Conservation (phyloP, 2,329 filamentous ascomycete species). For the Sclerotinia trifoliorum region DNA sequence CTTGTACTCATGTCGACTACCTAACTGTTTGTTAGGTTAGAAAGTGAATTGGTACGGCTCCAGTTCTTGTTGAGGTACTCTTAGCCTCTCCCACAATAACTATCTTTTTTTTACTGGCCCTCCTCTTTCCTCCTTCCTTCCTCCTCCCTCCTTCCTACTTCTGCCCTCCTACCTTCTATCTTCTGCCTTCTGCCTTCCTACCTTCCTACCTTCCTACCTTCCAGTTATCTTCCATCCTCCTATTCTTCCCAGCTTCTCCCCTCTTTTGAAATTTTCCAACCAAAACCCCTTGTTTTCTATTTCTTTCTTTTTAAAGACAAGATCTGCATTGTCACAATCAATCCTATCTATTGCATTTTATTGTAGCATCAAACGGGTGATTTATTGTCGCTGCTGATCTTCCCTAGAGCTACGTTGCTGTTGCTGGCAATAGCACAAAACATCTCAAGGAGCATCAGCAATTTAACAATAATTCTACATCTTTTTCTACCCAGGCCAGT, state of each 20-base stretch:
- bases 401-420: conserved; percentile 3
- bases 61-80: too few relatives aligned
- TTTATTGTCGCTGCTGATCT: conserved; percentile 6
- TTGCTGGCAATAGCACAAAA: conserved; percentile 1
- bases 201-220: neutral
- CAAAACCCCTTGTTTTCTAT: neutral
- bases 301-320: neutral
- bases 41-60: neutral
- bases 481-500: neutral
- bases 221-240: neutral
- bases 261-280: neutral
- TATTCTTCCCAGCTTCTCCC: neutral
- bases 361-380: conserved; percentile 8
- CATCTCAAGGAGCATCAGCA: neutral
- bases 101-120: too few relatives aligned
- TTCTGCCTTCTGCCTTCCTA: neutral
- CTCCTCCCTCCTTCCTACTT: too few relatives aligned
- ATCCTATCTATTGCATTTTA: conserved; percentile 11
- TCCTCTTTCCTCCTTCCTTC: too few relatives aligned
- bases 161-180: neutral
- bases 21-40: neutral
- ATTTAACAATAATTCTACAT: neutral
- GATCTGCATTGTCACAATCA: neutral
- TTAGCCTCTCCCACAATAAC: too few relatives aligned
- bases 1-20: neutral